These are phyloP conservation scores for Jaltomata sinuosa DNA, from an alignment of 257 asterid species.

Conservation along the genomic window DNA sequence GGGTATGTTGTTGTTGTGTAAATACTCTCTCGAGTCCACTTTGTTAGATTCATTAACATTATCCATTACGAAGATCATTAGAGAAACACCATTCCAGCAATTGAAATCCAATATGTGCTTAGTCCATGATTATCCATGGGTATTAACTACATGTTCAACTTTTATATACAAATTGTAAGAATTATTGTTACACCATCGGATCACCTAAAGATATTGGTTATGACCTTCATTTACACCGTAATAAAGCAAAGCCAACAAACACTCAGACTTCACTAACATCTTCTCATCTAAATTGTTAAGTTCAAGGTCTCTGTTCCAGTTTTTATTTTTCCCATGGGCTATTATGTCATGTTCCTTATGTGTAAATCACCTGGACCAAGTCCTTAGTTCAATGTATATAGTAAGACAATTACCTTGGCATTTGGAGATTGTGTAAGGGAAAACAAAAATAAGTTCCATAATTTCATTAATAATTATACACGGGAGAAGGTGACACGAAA, in stretches of 20 bases:
- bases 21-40: not conserved
- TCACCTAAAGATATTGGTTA: not conserved
- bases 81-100: not conserved
- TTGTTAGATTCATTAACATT: not conserved
- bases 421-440: not conserved
- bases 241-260: not conserved
- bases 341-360: not conserved
- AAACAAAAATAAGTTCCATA: not conserved
- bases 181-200: not conserved
- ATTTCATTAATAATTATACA: not conserved
- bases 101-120: not conserved
- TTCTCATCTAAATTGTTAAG: not conserved
- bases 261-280: not conserved
- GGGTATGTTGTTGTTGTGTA: too few relatives aligned
- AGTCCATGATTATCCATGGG: not conserved
- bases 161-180: not conserved
- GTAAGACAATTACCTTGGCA: not conserved
- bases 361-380: not conserved
- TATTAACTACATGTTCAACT: not conserved
- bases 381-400: not conserved
- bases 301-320: not conserved
- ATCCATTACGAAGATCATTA: not conserved
- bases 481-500: not conserved
- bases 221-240: not conserved
- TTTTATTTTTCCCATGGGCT: not conserved